These are phyloP conservation scores for Fusarium gaditjirri DNA, from an alignment of 2,329 filamentous ascomycete species.

Conservation along the genomic window DNA sequence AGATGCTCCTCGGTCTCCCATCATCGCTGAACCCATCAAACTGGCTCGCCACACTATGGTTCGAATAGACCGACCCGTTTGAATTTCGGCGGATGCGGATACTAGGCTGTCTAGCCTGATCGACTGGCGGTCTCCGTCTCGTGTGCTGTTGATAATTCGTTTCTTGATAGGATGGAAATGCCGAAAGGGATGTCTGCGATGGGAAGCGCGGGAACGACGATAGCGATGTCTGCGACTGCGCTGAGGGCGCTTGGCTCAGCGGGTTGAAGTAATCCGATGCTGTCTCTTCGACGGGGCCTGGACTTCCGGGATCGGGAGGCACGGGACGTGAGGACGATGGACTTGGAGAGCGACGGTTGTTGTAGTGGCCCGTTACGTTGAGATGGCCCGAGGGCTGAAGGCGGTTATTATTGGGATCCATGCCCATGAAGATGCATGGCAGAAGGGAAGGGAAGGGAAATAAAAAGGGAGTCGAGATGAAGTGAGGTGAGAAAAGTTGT, in stretches of 20 bases:
- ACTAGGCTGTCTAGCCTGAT: slow-evolving; percentile 39
- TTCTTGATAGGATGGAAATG: slow-evolving; percentile 22
- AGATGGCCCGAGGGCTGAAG: slow-evolving; percentile 35
- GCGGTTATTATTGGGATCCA: slow-evolving; percentile 38
- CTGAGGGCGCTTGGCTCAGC: slow-evolving; percentile 33
- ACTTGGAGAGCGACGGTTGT: slow-evolving; percentile 28
- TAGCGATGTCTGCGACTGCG: slow-evolving; percentile 38
- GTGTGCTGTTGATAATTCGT: neutral
- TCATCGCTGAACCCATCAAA: slow-evolving; percentile 21
- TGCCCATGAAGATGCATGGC: slow-evolving; percentile 28
- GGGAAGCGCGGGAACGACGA: slow-evolving; percentile 24
- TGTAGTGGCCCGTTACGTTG: neutral
- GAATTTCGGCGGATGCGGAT: slow-evolving; percentile 42
- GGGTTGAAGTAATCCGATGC: slow-evolving; percentile 42
- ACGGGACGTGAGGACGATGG: slow-evolving; percentile 23
- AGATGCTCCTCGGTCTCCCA: slow-evolving; percentile 50
- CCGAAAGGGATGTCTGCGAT: slow-evolving; percentile 26
- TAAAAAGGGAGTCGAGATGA: neutral
- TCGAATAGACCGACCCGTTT: slow-evolving; percentile 38
- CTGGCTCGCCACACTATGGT: slow-evolving; percentile 4
- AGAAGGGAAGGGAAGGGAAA: neutral
- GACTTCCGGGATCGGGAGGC: slow-evolving; percentile 29
- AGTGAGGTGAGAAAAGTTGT: neutral
- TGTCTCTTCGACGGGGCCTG: slow-evolving; percentile 36
- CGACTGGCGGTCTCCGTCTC: slow-evolving; percentile 26